Evolutionary conservation across 1,139 yeast genomes (phyloP).

Genomic region (Taphrina sp.): DNA sequence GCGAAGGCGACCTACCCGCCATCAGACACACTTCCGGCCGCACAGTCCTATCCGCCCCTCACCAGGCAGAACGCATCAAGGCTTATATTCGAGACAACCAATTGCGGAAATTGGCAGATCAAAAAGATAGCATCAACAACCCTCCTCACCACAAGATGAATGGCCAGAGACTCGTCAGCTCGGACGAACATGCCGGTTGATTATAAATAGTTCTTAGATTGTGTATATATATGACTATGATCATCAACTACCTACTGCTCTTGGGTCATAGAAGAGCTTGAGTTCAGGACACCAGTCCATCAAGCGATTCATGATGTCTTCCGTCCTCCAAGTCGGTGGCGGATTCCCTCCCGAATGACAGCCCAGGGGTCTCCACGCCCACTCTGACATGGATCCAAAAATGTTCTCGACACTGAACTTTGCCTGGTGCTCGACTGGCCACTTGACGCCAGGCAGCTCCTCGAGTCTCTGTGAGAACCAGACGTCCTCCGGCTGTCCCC

Average conservation of each 20-base stretch:
- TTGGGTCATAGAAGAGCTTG: slow-evolving; percentile 27
- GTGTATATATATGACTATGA: too few relatives aligned
- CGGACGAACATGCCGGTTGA: too few relatives aligned
- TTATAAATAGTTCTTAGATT: too few relatives aligned
- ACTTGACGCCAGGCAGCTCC: slow-evolving; percentile 10
- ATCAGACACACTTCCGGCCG: slow-evolving; percentile 22
- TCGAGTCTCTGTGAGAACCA: slow-evolving; percentile 21
- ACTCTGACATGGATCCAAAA: slow-evolving; percentile 25
- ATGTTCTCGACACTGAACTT: slow-evolving; percentile 25
- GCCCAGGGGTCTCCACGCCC: slow-evolving; percentile 29
- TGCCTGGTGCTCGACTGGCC: slow-evolving; percentile 30
- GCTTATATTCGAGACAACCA: neutral
- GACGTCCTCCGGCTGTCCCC: slow-evolving; percentile 23
- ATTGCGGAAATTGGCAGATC: too few relatives aligned
- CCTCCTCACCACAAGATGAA: too few relatives aligned
- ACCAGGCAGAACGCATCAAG: slow-evolving; percentile 11
- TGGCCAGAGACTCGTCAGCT: too few relatives aligned
- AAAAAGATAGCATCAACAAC: too few relatives aligned
- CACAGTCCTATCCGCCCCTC: neutral
- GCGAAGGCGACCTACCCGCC: slow-evolving; percentile 1
- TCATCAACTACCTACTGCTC: neutral
- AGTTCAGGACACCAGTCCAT: slow-evolving; percentile 31
- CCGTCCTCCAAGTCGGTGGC: slow-evolving; percentile 16
- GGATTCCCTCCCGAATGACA: slow-evolving; percentile 22
- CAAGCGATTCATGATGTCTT: slow-evolving; percentile 22